These are phyloP conservation scores for Heterobasidion annosum DNA, from an alignment of 1,284 basidiomycete species.

Conservation along the genomic window DNA sequence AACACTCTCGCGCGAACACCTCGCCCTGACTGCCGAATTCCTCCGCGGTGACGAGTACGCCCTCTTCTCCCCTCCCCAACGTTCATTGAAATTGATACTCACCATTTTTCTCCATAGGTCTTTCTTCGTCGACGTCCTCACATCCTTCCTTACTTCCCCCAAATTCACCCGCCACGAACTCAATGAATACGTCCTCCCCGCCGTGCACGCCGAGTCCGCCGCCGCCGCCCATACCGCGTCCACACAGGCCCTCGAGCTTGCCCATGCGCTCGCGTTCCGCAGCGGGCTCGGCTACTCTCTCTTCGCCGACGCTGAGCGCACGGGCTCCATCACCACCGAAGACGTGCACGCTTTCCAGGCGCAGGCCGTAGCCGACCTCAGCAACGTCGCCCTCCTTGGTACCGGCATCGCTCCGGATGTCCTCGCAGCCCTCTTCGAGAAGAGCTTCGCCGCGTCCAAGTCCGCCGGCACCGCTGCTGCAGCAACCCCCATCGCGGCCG, in stretches of 20 bases:
- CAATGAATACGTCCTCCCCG: constrained; percentile 76
- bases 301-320: constrained; percentile 60
- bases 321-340: constrained; percentile 48
- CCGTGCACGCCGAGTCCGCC: constrained; percentile 62
- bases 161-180: constrained; percentile 85
- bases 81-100: neutral
- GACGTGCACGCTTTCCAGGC: constrained; percentile 47
- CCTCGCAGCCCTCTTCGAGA: constrained; percentile 66
- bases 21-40: constrained; percentile 87
- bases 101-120: constrained; percentile 34
- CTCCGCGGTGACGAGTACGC: constrained; percentile 94
- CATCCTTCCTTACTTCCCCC: constrained; percentile 75
- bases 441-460: constrained; percentile 44
- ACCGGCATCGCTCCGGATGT: constrained; percentile 73
- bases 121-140: constrained; percentile 82
- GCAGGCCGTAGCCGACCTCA: constrained; percentile 67
- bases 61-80: neutral
- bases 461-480: constrained; percentile 28
- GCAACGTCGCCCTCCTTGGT: constrained; percentile 76
- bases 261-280: constrained; percentile 87
- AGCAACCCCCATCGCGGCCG: constrained; percentile 26
- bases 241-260: constrained; percentile 69
- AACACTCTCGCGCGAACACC: constrained; percentile 82
- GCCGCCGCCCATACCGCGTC: constrained; percentile 56
- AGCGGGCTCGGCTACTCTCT: constrained; percentile 83